Evolutionary conservation across 2,329 filamentous ascomycete genomes (phyloP).

Genomic region (Podosphaera leucotricha): DNA sequence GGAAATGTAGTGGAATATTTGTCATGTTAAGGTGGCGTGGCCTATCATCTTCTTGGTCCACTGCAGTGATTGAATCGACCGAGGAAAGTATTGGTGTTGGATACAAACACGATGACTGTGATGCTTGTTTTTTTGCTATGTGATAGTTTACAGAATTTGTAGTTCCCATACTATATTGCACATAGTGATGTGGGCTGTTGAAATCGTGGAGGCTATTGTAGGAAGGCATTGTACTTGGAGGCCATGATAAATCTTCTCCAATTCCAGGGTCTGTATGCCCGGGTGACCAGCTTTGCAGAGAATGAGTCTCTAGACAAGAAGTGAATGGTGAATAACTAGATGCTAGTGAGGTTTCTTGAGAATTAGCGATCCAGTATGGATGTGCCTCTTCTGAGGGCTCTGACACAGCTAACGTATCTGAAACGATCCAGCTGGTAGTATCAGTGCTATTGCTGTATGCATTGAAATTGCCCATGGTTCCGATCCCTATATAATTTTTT

Average conservation of each 20-base stretch:
- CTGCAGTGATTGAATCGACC: slow-evolving; percentile 5
- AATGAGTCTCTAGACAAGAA: slow-evolving; percentile 16
- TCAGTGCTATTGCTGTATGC: slow-evolving; percentile 9
- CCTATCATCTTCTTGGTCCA: slow-evolving; percentile 7
- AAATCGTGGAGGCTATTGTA: slow-evolving; percentile 14
- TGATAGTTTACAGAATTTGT: slow-evolving; percentile 7
- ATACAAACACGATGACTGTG: slow-evolving; percentile 11
- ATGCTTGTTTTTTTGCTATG: slow-evolving; percentile 10
- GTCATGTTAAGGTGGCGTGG: slow-evolving; percentile 10
- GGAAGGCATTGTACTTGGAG: slow-evolving; percentile 15
- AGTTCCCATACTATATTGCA: slow-evolving; percentile 8
- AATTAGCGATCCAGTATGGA: slow-evolving; percentile 25
- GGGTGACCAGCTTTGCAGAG: slow-evolving; percentile 13
- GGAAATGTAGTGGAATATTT: slow-evolving; percentile 6
- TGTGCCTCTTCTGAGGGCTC: slow-evolving; percentile 20
- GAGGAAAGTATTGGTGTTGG: slow-evolving; percentile 11
- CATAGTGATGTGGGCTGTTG: slow-evolving; percentile 10
- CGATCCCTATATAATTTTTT: slow-evolving; percentile 8
- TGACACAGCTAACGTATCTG: slow-evolving; percentile 13
- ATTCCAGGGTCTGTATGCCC: slow-evolving; percentile 10
- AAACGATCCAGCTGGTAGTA: slow-evolving; percentile 13
- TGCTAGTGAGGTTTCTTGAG: slow-evolving; percentile 26
- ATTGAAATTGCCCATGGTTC: slow-evolving; percentile 11
- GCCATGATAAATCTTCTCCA: slow-evolving; percentile 15
- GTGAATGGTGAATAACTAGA: slow-evolving; percentile 27